Evolutionary conservation across 1,139 yeast species (phyloP), one percentile per base, ranked within the genome.

Genomic region (Diutina ranongensis): DNA sequence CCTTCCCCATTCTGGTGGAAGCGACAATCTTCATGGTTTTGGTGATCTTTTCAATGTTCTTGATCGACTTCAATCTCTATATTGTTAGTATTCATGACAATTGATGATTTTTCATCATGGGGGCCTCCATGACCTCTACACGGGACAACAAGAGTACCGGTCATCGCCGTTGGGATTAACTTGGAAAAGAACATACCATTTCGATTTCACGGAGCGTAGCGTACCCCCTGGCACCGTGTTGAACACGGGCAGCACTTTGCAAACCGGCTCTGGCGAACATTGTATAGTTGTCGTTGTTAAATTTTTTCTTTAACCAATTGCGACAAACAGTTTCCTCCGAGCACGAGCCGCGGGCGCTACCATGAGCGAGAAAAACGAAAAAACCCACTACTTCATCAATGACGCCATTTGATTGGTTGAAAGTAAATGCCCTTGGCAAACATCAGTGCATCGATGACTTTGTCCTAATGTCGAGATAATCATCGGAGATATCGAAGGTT

Each of bases 11-110:
- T 75, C 97, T 86, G 58, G 98, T 92, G 44, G 97, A 89, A 46
- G 98, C 98, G 60, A 92, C 98, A 70, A 94, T 83, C 77, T 89
- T 92, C 98, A 92, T 92, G 68, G 98, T 92, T 74, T 92, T 92
- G 74, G 98, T 92, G 72, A 92, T 92, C 76, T 92, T 92, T 73
- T 92, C 97, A 67, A 92, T 92, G 78, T 92, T 92, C 77, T 89
- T 92, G 67, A 92, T 92, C 54, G 97, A 87, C 77, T 92, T 92
- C 42, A 38, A 38, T 38, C 42, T 38, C 42, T 38, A 25, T 13
- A 4, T n/a, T 3, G 42, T 38, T 38, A 38, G 42, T 38, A 38
- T 4, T n/a, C n/a, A n/a, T n/a, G n/a, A n/a, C n/a, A n/a, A n/a
- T n/a, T n/a, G n/a, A n/a, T n/a, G n/a, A 20, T 9, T 19, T 20